Conservation (phyloP, 768 basidiomycete species). For the Boletus coccyginus region DNA sequence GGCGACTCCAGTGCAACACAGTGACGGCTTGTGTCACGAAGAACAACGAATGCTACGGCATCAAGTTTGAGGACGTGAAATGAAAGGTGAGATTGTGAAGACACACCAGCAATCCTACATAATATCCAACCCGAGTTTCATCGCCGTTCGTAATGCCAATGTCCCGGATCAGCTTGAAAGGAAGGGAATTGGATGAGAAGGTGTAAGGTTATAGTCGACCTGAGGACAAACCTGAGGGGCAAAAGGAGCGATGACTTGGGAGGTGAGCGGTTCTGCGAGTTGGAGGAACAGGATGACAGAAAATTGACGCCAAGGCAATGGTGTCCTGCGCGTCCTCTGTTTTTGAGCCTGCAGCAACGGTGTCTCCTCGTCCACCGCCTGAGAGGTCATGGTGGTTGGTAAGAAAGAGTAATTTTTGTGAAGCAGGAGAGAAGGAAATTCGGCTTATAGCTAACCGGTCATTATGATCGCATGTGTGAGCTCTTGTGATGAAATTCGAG, state of each 20-base stretch:
- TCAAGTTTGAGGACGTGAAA: not conserved
- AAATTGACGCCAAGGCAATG: conserved; percentile 70
- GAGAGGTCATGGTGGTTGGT: conserved; percentile 24
- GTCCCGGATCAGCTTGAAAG: conserved; percentile 55
- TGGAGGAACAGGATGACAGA: conserved; percentile 69
- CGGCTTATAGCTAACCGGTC: too few species aligned
- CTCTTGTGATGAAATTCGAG: too few species aligned
- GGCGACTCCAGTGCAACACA: conserved; percentile 71
- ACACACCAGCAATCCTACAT: conserved; percentile 72
- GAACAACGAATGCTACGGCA: conserved; percentile 69
- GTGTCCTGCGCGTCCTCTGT: conserved; percentile 43
- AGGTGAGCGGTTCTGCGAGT: conserved; percentile 74
- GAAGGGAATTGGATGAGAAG: not conserved
- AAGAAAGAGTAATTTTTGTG: not conserved
- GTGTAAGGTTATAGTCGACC: not conserved
- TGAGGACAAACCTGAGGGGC: conserved; percentile 55
- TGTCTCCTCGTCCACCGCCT: conserved; percentile 56
- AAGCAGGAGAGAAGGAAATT: too few species aligned
- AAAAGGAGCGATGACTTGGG: conserved; percentile 75
- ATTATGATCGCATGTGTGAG: too few species aligned
- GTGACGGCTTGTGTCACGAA: conserved; percentile 72
- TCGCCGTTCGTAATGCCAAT: conserved; percentile 68
- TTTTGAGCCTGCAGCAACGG: conserved; percentile 45
- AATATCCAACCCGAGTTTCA: conserved; percentile 70
- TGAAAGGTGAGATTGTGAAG: not conserved